A percentile compares a stretch with the other conserved stretches of the same genome.
Evolutionary conservation across 139 green algal genomes (phyloP).

Genomic region (Astrephomene gubernaculifera): DNA sequence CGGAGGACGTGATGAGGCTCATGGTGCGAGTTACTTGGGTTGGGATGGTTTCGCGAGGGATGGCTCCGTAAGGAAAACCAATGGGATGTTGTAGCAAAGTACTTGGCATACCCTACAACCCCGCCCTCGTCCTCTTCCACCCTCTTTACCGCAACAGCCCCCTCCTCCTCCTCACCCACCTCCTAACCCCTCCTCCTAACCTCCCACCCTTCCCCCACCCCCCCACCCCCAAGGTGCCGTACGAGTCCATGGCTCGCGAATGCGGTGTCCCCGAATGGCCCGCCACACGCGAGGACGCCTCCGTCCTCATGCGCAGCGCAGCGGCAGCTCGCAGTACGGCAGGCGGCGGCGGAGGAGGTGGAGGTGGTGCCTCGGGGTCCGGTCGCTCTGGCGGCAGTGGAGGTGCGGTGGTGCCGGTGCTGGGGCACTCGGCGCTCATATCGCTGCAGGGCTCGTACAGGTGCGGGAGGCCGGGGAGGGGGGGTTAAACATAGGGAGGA

Average conservation of each 20-base stretch:
- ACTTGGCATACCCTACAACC: no score
- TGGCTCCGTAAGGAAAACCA: no score
- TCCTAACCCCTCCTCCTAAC: no score
- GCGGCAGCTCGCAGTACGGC: slow-evolving; percentile 20
- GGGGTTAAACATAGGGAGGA: no score
- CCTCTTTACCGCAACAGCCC: no score
- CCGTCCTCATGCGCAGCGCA: not conserved
- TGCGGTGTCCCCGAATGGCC: slow-evolving; percentile 46
- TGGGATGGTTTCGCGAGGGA: no score
- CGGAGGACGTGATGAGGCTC: slow-evolving; percentile 29
- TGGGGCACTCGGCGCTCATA: not conserved
- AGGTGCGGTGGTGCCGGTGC: not conserved
- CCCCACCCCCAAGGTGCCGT: slow-evolving; percentile 24
- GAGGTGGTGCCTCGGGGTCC: not conserved
- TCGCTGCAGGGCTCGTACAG: slow-evolving; percentile 19
- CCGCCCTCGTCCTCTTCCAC: no score
- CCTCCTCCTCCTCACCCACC: no score
- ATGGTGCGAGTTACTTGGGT: slow-evolving; percentile 46
- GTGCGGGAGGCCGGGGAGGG: no score
- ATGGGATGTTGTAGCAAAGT: no score
- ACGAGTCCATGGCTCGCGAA: slow-evolving; percentile 29
- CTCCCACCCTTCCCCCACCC: not conserved
- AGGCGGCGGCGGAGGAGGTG: not conserved
- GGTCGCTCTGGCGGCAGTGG: not conserved
- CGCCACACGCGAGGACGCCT: slow-evolving; percentile 7